Evolutionary conservation across 768 basidiomycete genomes (phyloP), one percentile per base, ranked within the genome.

Genomic region (Gymnopilus dilepis): DNA sequence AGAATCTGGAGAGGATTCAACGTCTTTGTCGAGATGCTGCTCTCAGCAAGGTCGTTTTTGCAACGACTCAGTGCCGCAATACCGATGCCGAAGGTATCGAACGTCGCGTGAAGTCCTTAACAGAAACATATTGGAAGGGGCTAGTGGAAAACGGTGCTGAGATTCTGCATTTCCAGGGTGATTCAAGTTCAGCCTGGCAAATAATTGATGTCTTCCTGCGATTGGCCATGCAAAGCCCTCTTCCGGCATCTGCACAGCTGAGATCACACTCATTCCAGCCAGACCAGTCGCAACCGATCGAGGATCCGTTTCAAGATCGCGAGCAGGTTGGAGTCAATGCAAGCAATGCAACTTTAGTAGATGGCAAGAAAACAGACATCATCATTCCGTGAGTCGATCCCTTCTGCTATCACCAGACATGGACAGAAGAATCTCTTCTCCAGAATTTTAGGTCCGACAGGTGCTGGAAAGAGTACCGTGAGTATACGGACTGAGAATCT

Each of bases 381-480:
- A 40, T 59, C 17, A 51, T 59, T 28, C 58, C 58, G 58, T 59
- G 11, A 6, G 58, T 59, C 19, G 7, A 8, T 38, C 34, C 17
- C 11, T 24, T 15, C 24, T 51, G 15, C 22, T 24, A 17, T 51
- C 6, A n/a, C n/a, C 24, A n/a, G 7, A 12, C n/a, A 12, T 6
- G 37, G 13, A 38, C 13, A 19, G 22, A 21, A 34, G 33, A 51
- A 26, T 3, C 17, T 19, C 17, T 6, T 21, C n/a, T 26, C 41
- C 40, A 59, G 58, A 24, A 22, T 59, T 40, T 12, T 59, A 31
- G 58, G 58, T 30, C 58, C 58, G 21, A 59, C 58, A 9, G 58
- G 58, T 37, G 58, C 58, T 15, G 58, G 58, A 52, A 59, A 59
- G 30, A 59, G 58, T 48, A 59, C 58, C 19, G 58, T 59, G 28